A percentile compares a stretch with the other conserved stretches of the same genome.
These are phyloP conservation scores for Hyaloscypha finlandica DNA, from an alignment of 495 filamentous ascomycete species.

Conservation along the genomic window DNA sequence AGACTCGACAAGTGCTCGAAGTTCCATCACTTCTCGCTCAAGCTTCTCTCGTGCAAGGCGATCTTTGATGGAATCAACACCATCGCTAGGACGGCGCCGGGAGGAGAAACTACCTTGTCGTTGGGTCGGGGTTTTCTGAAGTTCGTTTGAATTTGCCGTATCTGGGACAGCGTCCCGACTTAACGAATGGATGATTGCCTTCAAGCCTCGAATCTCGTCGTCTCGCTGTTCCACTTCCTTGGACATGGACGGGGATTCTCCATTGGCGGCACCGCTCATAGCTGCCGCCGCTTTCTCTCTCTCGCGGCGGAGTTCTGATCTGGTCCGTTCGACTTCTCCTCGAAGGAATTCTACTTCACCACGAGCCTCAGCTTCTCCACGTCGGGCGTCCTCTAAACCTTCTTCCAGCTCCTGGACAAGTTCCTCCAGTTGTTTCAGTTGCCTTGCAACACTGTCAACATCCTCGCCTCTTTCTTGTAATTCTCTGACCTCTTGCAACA, in stretches of 20 bases:
- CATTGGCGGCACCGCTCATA: conserved; percentile 38
- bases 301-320: conserved; percentile 85
- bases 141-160: conserved; percentile 26
- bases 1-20: conserved; percentile 66
- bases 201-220: conserved; percentile 94
- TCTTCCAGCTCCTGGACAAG: conserved; percentile 96
- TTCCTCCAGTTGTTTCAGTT: conserved; percentile 94
- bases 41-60: conserved; percentile 61
- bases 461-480: conserved; percentile 81
- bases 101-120: conserved; percentile 41
- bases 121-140: conserved; percentile 44
- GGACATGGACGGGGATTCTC: conserved; percentile 37
- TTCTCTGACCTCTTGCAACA: conserved; percentile 83
- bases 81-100: conserved; percentile 31
- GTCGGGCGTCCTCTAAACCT: conserved; percentile 89
- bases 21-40: conserved; percentile 75
- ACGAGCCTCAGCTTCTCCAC: conserved; percentile 95
- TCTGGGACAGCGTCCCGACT: conserved; percentile 59
- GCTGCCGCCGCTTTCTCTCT: conserved; percentile 80
- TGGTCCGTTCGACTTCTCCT: conserved; percentile 93
- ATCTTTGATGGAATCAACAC: conserved; percentile 57
- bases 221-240: conserved; percentile 91
- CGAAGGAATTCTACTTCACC: conserved; percentile 96
- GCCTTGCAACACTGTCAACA: conserved; percentile 84
- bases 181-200: conserved; percentile 95